Base-by-base conservation (phyloP, 148 eudicot species). In the Camellia granthamiana region DNA sequence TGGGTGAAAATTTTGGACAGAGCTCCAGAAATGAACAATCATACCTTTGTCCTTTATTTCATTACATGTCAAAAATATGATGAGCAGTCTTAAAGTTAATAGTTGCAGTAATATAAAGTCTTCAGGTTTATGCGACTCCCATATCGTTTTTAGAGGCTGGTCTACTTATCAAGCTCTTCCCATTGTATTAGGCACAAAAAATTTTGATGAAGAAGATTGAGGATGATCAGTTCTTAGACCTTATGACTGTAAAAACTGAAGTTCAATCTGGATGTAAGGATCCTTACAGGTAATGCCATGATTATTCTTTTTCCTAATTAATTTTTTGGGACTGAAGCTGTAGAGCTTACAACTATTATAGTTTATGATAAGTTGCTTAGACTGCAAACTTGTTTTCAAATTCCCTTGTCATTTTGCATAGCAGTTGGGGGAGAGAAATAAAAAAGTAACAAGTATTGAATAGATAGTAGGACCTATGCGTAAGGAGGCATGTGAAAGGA, bases 201-300 rank as follows among this genome's bases (percentile, higher is more conserved):
- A 87, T 95, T 72, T 87, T 95, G 91, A 88, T 91, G 88, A 90
- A 87, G 87, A 92, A 88, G 86, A 89, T 95, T 84, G 92, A 89
- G 86, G 95, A 88, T 58, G 97, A 95, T 81, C 91, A 92, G 81
- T 92, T 95, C 81, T 83, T 95, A 79, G 92, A 86, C 76, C 94
- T 95, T 30, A 77, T 95, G 90, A 89, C 95, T 1, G 89, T 90
- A 61, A 87, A 83, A 83, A 86, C 91, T 46, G 98, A 91, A 87
- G 91, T 95, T 78, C 89, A 69, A 66, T 88, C 97, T 76, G 88
- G 87, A 69, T 88, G 87, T 73, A 92, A 90, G 89, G 98, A 95
- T 86, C 98, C 98, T 77, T 95, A 95, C 92, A 95, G 98, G 98
- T 95, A 73, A 75, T 41, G 79, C 55, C 23, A 61, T 74, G 51